phyloP scores from a whole-genome alignment of 352 stramenopile species.

The Globisporangium uncinulatum region DNA sequence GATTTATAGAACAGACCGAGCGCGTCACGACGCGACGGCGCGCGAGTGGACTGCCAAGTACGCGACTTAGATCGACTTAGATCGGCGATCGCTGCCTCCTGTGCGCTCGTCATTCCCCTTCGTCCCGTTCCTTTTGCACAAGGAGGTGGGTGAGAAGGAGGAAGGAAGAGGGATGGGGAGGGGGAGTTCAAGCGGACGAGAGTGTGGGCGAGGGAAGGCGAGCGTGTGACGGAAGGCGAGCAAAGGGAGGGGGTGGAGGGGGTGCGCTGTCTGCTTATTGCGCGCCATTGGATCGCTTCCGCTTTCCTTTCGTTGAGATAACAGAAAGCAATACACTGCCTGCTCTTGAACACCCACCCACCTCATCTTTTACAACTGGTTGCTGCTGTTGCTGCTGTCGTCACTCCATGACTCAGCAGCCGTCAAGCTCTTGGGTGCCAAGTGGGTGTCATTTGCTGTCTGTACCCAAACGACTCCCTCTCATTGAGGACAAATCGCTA shows the following conservation, averaged over 20 bases:
- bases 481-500: too few species aligned
- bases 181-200: too few species aligned
- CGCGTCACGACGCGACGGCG: slow-evolving; percentile 93
- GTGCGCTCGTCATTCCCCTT: not conserved
- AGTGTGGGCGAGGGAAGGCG: too few species aligned
- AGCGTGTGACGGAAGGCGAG: too few species aligned
- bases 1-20: slow-evolving; percentile 93
- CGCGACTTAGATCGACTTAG: slow-evolving; percentile 94
- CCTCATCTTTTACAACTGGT: not conserved
- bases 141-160: not conserved
- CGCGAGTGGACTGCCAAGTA: slow-evolving; percentile 98
- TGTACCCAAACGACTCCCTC: too few species aligned
- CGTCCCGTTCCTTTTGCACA: not conserved
- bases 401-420: too few species aligned
- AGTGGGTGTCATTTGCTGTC: too few species aligned
- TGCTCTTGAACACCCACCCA: not conserved
- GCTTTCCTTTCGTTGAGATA: slow-evolving; percentile 11
- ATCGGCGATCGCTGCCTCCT: not conserved
- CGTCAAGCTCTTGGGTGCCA: too few species aligned
- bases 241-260: too few species aligned
- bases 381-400: not conserved
- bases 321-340: slow-evolving; percentile 7
- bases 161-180: too few species aligned
- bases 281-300: slow-evolving; percentile 1
- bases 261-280: not conserved